A percentile compares a stretch with the other conserved stretches of the same genome.
Conservation (phyloP, 2,329 filamentous ascomycete genomes). For the Microdochium nivale region DNA sequence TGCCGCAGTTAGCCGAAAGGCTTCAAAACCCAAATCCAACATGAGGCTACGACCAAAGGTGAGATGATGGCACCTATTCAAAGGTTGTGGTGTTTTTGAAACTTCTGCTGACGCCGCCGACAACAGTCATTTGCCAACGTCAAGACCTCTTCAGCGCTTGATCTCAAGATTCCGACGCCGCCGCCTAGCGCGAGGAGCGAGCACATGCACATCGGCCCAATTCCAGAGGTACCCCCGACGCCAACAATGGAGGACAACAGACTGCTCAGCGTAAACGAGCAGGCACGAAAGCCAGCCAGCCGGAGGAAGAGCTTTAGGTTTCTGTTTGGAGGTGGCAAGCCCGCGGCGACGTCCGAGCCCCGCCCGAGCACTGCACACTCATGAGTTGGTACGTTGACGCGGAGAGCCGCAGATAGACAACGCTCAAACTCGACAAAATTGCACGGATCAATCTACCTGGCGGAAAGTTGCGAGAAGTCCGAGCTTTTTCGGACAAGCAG, state of each 20-base stretch:
- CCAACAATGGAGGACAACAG: slow-evolving; percentile 15
- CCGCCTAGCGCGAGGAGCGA: slow-evolving; percentile 17
- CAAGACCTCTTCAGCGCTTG: slow-evolving; percentile 14
- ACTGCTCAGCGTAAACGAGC: slow-evolving; percentile 11
- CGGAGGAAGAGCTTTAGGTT: slow-evolving; percentile 20
- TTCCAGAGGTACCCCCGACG: slow-evolving; percentile 6
- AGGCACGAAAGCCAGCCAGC: slow-evolving; percentile 11
- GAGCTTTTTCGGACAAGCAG: too few species aligned
- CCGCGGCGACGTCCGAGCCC: slow-evolving; percentile 1
- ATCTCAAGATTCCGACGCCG: slow-evolving; percentile 17
- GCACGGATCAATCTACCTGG: too few species aligned
- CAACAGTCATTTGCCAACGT: slow-evolving; percentile 21
- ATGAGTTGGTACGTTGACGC: background rate
- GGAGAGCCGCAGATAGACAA: too few species aligned
- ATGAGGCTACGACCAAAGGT: slow-evolving; percentile 18
- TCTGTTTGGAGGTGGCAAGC: slow-evolving; percentile 15
- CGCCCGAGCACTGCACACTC: background rate
- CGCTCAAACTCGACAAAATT: too few species aligned
- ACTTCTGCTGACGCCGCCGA: background rate
- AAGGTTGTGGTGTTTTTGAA: slow-evolving; percentile 1
- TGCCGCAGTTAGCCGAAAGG: slow-evolving; percentile 9
- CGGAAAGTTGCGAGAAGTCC: too few species aligned
- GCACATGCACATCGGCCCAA: slow-evolving; percentile 16
- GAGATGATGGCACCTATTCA: slow-evolving; percentile 1
- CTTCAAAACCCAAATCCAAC: slow-evolving; percentile 11